These are phyloP conservation scores for Recurvomyces mirabilis DNA, from an alignment of 495 filamentous ascomycete genomes.

Conservation along the genomic window DNA sequence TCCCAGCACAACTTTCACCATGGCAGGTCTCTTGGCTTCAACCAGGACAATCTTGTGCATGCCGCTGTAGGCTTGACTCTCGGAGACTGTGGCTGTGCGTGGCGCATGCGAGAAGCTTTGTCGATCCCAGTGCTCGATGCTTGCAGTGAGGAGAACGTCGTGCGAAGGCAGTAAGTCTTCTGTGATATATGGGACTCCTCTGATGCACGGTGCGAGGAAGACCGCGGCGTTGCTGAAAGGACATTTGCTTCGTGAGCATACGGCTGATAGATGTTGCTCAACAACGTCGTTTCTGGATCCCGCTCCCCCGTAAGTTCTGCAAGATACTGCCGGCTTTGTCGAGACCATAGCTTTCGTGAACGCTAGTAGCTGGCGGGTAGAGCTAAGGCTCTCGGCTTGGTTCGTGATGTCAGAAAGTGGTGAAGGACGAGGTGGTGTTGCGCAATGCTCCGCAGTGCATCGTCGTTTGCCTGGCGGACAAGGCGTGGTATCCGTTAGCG, in stretches of 20 bases:
- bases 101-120: slow-evolving; percentile 7
- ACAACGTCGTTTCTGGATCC: too few relatives aligned
- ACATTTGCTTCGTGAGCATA: slow-evolving; percentile 3
- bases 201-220: slow-evolving; percentile 21
- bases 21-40: slow-evolving; percentile 6
- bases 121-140: slow-evolving; percentile 18
- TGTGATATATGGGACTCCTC: slow-evolving; percentile 10
- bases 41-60: slow-evolving; percentile 19
- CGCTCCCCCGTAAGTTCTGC: too few relatives aligned
- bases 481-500: too few relatives aligned
- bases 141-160: neutral
- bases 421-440: neutral
- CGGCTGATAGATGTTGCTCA: too few relatives aligned
- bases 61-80: slow-evolving; percentile 18
- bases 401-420: slow-evolving; percentile 22
- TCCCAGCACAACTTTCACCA: neutral
- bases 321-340: too few relatives aligned
- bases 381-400: neutral
- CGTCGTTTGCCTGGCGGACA: slow-evolving; percentile 8
- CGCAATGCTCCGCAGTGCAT: neutral
- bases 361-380: neutral
- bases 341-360: neutral
- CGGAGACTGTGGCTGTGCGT: slow-evolving; percentile 2
- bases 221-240: slow-evolving; percentile 10
- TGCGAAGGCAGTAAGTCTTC: slow-evolving; percentile 12